Evolutionary conservation across 345 rosid genomes (phyloP), one percentile per base, ranked within the genome.

Genomic region (Anacardium occidentale): DNA sequence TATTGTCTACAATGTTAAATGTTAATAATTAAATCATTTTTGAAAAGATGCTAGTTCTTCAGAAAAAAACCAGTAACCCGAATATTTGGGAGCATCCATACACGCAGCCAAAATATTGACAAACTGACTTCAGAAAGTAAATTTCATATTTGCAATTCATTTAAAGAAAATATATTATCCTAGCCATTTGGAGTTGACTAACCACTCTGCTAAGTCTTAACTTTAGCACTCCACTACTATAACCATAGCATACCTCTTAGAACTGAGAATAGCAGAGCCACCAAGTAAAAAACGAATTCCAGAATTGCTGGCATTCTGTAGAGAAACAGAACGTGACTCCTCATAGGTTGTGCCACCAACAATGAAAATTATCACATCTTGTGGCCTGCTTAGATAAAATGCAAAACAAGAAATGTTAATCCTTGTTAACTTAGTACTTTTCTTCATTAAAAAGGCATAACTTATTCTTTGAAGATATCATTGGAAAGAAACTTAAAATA

Each of bases 301-400:
- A 20, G 89, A 67, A 82, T 85, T 91, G 77, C 79, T 86, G 34
- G 93, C 90, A 71, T 95, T 95, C 70, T 84, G 96, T 44, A 88
- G 78, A 64, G 98, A 91, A 76, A 93, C 92, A 58, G 85, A 78
- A 12, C 94, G 96, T 5, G 99, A 84, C 79, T 95, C 99, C 83
- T 92, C 99, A 69, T 93, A 93, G 14, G 98, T 95, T 67, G 98
- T 93, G 63, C 99, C 99, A 22, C 99, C 99, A 45, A 95, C 94
- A 83, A 95, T 73, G 76, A 95, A 95, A 45, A 95, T 85, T 65
- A 93, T 73, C 77, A 93, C 98, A 66, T 95, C 99, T 75, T 88
- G 99, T 26, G 93, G 94, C 85, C 99, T 95, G 91, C 62, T 48
- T 48, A 20, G 62, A 69, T 56, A 42, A 42, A 71, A 74, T 47